Base-by-base conservation (phyloP, 164 flowering plant genomes). In the Malania oleifera region DNA sequence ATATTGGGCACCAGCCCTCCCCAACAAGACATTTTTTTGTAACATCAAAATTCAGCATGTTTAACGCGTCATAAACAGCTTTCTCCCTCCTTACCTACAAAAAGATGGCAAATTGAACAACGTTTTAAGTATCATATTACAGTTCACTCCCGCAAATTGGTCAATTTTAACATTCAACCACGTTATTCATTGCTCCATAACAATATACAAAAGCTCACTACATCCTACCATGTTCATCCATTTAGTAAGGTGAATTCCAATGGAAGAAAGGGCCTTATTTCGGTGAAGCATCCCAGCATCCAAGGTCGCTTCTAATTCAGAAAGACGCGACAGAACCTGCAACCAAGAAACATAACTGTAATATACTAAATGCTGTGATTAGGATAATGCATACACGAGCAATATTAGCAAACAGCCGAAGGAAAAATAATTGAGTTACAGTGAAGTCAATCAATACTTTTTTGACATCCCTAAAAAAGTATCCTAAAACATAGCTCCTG, bases 1-100 rank as follows among this genome's bases (percentile, higher is more conserved):
- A 85, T 59, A 80, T 66, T 3, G 99, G 99, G 62, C 97, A 93
- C 99, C 99, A 93, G 19, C 96, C 99, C 70, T 90, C 97, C 62
- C 97, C 99, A 66, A 93, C 96, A 55, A 93, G 91, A 71, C 99
- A 93, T 64, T 93, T 93, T 67, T 90, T 93, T 10, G 99, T 93
- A 43, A 93, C 99, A 79, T 93, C 99, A 69, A 93, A 88, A 59
- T 90, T 90, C 48, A 88, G 85, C 99, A 93, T 88, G 73, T 86
- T 93, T 68, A 93, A 57, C 8, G 91, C 82, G 70, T 93, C 97
- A 78, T 86, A 93, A 4, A 93, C 89, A 66, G 97, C 92, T 57
- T 93, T 93, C 77, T 93, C 96, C 71, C 83, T 85, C 76, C 77
- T 82, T 56, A 93, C 99, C 99, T 93, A 68, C 27, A 56, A 69